Conservation (phyloP, 305 asterid species). For the Fraxinus paxiana region DNA sequence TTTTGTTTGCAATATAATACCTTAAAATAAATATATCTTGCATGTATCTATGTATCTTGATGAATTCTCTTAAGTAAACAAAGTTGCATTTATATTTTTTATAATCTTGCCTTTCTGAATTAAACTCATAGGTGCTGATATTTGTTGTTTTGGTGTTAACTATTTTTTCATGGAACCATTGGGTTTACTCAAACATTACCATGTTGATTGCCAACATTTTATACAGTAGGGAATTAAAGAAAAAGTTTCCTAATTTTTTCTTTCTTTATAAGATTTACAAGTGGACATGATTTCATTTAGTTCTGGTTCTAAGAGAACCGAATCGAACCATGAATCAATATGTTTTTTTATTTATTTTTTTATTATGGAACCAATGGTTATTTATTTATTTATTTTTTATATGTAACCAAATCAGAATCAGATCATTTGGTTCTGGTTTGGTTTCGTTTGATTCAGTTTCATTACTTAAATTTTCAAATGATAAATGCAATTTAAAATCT, state of each 20-base stretch:
- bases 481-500: neutral
- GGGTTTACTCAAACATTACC: neutral
- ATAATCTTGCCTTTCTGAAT: neutral
- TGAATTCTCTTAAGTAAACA: neutral
- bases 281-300: neutral
- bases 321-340: neutral
- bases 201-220: neutral
- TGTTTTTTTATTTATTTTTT: too few relatives aligned
- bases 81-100: neutral
- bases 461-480: neutral
- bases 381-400: too few relatives aligned
- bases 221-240: neutral
- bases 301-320: neutral
- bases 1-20: too few relatives aligned
- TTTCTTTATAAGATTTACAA: neutral
- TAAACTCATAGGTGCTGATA: neutral
- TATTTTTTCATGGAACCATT: neutral
- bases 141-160: neutral
- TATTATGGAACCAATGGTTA: neutral
- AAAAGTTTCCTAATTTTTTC: neutral
- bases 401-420: neutral
- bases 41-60: neutral
- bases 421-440: neutral
- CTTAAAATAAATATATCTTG: neutral
- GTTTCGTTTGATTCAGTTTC: neutral